Evolutionary conservation across 2,329 filamentous ascomycete genomes (phyloP).

Genomic region (Scopulariopsis brevicaulis): DNA sequence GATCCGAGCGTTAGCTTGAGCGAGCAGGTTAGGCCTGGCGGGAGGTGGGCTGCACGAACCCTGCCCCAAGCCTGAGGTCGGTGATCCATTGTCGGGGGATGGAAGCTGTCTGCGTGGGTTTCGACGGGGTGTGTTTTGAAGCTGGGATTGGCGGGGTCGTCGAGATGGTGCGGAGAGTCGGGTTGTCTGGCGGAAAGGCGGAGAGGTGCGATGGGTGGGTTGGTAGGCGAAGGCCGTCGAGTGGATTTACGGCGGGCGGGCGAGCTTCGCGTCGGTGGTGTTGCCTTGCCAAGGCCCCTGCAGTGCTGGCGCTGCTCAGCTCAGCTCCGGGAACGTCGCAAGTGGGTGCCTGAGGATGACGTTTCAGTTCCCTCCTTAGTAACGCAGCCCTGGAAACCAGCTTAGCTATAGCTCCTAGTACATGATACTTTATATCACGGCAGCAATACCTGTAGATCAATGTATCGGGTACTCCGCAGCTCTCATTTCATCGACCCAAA

Average conservation of each 20-base stretch:
- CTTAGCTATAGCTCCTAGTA: neutral
- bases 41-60: constrained; percentile 34
- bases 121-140: neutral
- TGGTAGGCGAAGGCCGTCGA: neutral
- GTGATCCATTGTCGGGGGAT: constrained; percentile 47
- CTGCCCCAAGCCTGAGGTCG: constrained; percentile 63
- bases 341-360: constrained; percentile 3
- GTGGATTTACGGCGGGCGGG: neutral
- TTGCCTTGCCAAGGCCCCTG: neutral
- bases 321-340: neutral
- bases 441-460: neutral
- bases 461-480: neutral
- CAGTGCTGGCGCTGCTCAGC: neutral
- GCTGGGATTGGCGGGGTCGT: neutral
- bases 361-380: neutral
- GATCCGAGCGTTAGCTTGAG: constrained; percentile 7
- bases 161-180: neutral
- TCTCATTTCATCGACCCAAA: neutral
- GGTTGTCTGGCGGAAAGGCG: neutral
- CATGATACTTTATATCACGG: neutral
- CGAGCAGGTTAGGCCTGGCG: neutral
- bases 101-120: neutral
- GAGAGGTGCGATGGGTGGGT: neutral
- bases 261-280: constrained; percentile 5
- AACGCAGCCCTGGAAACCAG: neutral